Evolutionary conservation across 257 asterid genomes (phyloP), one percentile per base, ranked within the genome.

Genomic region (Solanum corneliomulleri): DNA sequence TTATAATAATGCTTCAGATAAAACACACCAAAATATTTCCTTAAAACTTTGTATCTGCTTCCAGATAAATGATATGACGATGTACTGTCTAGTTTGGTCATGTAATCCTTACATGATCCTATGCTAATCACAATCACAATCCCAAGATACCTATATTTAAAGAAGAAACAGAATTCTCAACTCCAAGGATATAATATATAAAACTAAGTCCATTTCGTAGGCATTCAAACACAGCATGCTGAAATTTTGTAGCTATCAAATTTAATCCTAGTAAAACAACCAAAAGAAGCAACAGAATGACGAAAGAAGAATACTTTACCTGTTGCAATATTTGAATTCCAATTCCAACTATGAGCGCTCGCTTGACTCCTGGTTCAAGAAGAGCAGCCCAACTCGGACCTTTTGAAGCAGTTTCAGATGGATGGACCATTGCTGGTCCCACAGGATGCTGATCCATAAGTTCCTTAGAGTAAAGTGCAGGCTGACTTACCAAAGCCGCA

Each of bases 291-390:
- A 77, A 68, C 86, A 74, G 49, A 58, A 74, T 33, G 52, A 39
- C 31, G 16, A 56, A 83, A 39, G 31, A 23, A 47, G 29, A 33
- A 56, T 56, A 56, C 49, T 84, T 14, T 92, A 94, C 98, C 96
- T 95, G 98, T 89, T 95, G 98, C 88, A 95, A 91, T 49, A 95
- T 90, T 90, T 95, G 98, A 72, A 95, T 90, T 84, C 95, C 93
- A 42, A 95, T 88, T 66, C 98, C 98, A 56, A 95, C 98, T 44
- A 95, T 77, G 20, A 95, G 91, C 2, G 98, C 97, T 41, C 94
- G 91, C 78, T 93, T 94, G 74, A 95, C 97, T 29, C 98, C 98
- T 1, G 98, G 97, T 87, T 94, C 98, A 9, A 93, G 95, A 88
- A 95, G 96, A 49, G 97, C 94, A 85, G 88, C 92, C 91, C 94